Base-by-base conservation (phyloP, 805 yeast species). In the Schizosaccharomyces osmophilus region DNA sequence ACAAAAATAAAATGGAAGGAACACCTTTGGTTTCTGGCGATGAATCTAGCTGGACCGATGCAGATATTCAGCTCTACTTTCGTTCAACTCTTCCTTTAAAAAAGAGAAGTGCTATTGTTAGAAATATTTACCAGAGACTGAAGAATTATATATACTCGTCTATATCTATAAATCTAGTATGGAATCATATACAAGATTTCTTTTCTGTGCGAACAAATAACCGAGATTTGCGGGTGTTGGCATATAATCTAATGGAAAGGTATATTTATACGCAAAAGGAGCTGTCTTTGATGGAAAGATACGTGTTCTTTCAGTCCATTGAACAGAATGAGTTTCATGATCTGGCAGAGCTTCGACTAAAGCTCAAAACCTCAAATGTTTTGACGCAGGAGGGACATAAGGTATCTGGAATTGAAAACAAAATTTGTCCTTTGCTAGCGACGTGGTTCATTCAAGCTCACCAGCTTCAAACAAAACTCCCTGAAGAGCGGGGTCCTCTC, bases 231-330 rank as follows among this genome's bases (percentile, higher is more conserved):
- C 71, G 83, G 32, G 70, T 77, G 41, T 77, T 78, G 0, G 82
- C 82, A 0, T 69, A 85, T 42, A 69, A 74, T 19, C 72, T 87
- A 29, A 69, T 85, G 67, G 67, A 71, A 5, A 74, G 75, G 60
- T 84, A 95, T 69, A 79, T 84, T 8, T 81, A 80, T 31, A 39
- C 62, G 4, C 64, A 64, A 24, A 59, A 54, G 63, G 82, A 80
- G 54, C 66, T 73, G 9, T 71, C 75, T 17, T 73, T 80, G 8
- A 77, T 79, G 0, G 74, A 79, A 6, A 72, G 77, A 60, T 67
- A 82, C 60, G 73, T 77, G 61, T 84, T 82, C 69, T 87, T 82
- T 69, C 74, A 78, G 62, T 84, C 82, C 59, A 78, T 85, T 0
- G 69, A 79, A 63, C 77, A 82, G 63, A 67, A 74, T 19, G 65